Evolutionary conservation across 371 early-diverging fungal genomes (phyloP).

Genomic region (Neoconidiobolus thromboides): DNA sequence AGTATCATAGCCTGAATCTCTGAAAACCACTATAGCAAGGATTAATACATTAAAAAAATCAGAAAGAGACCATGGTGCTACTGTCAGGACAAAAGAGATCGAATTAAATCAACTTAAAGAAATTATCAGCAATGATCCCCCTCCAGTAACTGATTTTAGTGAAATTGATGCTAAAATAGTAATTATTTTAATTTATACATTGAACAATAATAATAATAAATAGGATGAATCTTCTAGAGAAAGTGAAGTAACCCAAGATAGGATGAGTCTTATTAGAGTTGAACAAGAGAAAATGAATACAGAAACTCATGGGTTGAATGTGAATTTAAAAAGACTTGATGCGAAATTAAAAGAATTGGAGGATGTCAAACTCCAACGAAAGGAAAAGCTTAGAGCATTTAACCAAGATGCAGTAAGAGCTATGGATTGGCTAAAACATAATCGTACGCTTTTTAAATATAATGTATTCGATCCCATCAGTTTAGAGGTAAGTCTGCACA

Average conservation of each 20-base stretch:
- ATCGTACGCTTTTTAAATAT: constrained; percentile 36
- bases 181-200: too few relatives aligned
- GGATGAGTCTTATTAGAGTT: background rate
- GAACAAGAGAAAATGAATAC: constrained; percentile 10
- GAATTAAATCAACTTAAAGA: too few relatives aligned
- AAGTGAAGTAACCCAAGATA: background rate
- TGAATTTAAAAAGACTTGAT: background rate
- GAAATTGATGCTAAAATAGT: too few relatives aligned
- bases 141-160: too few relatives aligned
- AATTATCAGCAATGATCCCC: too few relatives aligned
- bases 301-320: constrained; percentile 1
- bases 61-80: too few relatives aligned
- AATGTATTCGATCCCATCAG: constrained; percentile 55
- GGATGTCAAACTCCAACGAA: constrained; percentile 25
- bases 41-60: too few relatives aligned
- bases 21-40: too few relatives aligned
- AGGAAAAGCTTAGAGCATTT: constrained; percentile 17
- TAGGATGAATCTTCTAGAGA: background rate
- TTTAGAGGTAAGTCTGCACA: constrained; percentile 13
- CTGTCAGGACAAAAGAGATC: too few relatives aligned
- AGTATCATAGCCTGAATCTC: too few relatives aligned
- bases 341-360: constrained; percentile 24
- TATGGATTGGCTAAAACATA: constrained; percentile 35
- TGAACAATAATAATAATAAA: background rate
- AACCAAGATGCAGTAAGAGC: constrained; percentile 35